Base-by-base conservation (phyloP, 306 rosid species). In the Glycyrrhiza uralensis region DNA sequence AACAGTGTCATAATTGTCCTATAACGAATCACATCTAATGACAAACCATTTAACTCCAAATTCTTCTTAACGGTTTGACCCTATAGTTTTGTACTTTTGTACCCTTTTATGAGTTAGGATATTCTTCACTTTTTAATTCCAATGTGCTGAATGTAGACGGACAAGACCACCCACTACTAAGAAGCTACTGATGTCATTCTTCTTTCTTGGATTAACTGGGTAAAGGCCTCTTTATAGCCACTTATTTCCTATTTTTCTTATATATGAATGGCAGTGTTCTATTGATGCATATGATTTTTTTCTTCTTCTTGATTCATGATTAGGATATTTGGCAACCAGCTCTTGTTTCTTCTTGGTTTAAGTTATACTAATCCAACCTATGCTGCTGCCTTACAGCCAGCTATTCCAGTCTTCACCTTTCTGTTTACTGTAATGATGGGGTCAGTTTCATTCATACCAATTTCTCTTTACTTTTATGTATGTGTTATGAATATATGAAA, bases 281-380 rank as follows among this genome's bases (percentile, higher is more conserved):
- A 19, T 72, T 80, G 64, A 75, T 76, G 22, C 69, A 24, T 69
- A 22, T 46, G 64, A 15, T 38, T 42, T 41, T 28, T 59, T 56
- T 41, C 41, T 61, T 75, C 66, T 67, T 66, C 64, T 23, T 77
- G 64, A 69, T 58, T 79, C 55, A 71, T 65, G 45, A 52, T 72
- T 75, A 93, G 98, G 88, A 82, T 93, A 76, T 91, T 89, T 70
- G 97, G 96, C 78, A 93, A 89, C 81, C 98, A 93, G 88, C 93
- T 93, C 35, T 72, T 91, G 85, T 91, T 93, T 89, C 97, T 93
- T 71, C 52, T 93, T 73, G 98, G 98, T 77, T 91, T 93, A 82
- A 85, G 91, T 77, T 93, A 93, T 75, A 93, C 98, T 54, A 93
- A 86, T 82, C 97, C 98, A 66, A 91, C 96, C 36, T 93, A 93